Evolutionary conservation across 495 filamentous ascomycete species (phyloP), one percentile per base, ranked within the genome.

Genomic region (Lophium mytilinum): DNA sequence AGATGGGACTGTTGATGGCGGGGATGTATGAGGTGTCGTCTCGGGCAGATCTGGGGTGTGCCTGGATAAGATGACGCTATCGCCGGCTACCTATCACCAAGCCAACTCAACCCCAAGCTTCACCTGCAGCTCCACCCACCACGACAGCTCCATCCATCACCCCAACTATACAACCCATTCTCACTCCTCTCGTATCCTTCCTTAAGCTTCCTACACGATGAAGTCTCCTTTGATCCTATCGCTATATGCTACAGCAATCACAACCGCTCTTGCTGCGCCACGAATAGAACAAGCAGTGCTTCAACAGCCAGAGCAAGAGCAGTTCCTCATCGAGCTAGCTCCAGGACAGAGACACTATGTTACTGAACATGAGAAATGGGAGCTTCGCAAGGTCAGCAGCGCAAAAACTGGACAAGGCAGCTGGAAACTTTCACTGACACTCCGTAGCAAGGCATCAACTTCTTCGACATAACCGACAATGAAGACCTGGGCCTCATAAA

Each of bases 361-460:
- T 21, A 92, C 87, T 0, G 92, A 98, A 63, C 89, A 95, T 33
- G 83, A 95, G 73, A 98, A 98, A 73, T 96, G 94, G 87, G 82
- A 80, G 61, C 75, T 97, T 57, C 84, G 87, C 69, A 75, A 90
- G 62, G 90, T 95, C 80, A 54, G 83, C 72, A 21, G 57, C 52
- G 42, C 53, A 18, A 35, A 42, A 10, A 30, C 43, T 43, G 4
- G 33, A 33, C 21, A 57, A 21, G n/a, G 42, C 15, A 49, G 56
- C 45, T 12, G 52, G 41, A 6, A 30, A 30, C 24, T 3, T 30
- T 30, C 24, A 30, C 55, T 65, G 21, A 67, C 58, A 19, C n/a
- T 19, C 36, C 14, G 54, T 47, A 95, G 92, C 76, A 87, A 62
- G 89, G 90, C 49, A 75, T 83, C 43, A 90, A 85, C 62, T 98